Conservation (phyloP, 139 green algal genomes). For the Chlorokybus atmophyticus region DNA sequence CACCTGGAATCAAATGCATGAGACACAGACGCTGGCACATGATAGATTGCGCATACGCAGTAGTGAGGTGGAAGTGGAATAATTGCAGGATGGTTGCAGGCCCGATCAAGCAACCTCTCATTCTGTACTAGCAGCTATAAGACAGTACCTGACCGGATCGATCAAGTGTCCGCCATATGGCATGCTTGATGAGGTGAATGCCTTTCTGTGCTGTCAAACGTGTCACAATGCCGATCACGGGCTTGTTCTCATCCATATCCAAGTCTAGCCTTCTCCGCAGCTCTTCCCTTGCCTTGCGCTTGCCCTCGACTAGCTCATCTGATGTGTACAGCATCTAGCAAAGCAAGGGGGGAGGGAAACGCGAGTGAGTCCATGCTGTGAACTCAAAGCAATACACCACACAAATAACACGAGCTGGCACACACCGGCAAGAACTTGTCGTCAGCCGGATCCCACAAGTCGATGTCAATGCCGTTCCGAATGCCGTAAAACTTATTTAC, state of each 20-base stretch:
- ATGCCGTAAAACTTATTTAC: constrained; percentile 37
- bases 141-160: constrained; percentile 22
- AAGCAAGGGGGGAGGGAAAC: not conserved
- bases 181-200: constrained; percentile 40
- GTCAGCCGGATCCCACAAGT: constrained; percentile 85
- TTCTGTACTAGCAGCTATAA: too few relatives aligned
- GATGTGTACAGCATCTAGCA: constrained; percentile 6
- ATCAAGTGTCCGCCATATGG: constrained; percentile 25
- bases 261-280: constrained; percentile 19
- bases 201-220: constrained; percentile 40
- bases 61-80: too few relatives aligned
- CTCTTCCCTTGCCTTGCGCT: constrained; percentile 36
- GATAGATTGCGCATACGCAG: too few relatives aligned
- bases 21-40: too few relatives aligned
- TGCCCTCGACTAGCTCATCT: constrained; percentile 23
- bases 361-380: too few relatives aligned
- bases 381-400: constrained; percentile 1
- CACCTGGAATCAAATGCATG: too few relatives aligned
- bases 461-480: constrained; percentile 87
- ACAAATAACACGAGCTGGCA: not conserved
- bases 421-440: constrained; percentile 57
- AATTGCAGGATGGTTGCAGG: too few relatives aligned
- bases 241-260: constrained; percentile 30
- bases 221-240: constrained; percentile 34
- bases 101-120: too few relatives aligned